Percentiles rank a stretch among this genome's conserved stretches.
Evolutionary conservation across 208 protist genomes (phyloP).

Genomic region (Leishmania martiniquensis): DNA sequence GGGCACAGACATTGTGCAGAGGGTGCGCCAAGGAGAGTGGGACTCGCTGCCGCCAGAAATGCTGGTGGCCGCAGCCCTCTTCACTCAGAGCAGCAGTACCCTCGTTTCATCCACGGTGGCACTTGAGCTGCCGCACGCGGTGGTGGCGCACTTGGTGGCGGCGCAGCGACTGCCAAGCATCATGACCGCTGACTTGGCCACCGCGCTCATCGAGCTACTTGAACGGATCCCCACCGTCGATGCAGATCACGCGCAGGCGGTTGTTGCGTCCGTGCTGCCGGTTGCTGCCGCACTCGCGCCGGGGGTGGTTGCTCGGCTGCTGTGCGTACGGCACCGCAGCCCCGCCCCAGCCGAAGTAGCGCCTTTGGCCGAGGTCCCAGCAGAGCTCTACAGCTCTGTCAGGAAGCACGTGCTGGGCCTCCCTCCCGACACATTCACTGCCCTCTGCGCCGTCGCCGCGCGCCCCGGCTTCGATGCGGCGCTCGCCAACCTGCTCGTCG

Average conservation of each 20-base stretch:
- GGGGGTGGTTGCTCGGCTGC: neutral
- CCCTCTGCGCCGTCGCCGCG: slow-evolving; percentile 15
- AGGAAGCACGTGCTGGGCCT: slow-evolving; percentile 5
- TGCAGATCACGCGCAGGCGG: neutral
- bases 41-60: neutral
- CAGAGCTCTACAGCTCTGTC: slow-evolving; percentile 2
- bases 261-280: slow-evolving; percentile 13
- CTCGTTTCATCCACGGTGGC: neutral
- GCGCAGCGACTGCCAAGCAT: slow-evolving; percentile 8
- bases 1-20: slow-evolving; percentile 24
- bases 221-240: neutral
- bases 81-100: slow-evolving; percentile 11
- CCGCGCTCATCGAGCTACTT: slow-evolving; percentile 12
- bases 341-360: neutral
- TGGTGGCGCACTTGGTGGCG: slow-evolving; percentile 27
- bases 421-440: slow-evolving; percentile 13
- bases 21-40: slow-evolving; percentile 21
- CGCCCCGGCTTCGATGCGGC: slow-evolving; percentile 14
- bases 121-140: slow-evolving; percentile 15
- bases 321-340: neutral
- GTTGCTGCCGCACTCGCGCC: neutral
- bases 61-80: slow-evolving; percentile 25
- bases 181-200: slow-evolving; percentile 5
- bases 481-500: slow-evolving; percentile 37
- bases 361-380: neutral